Base-by-base conservation (phyloP, 176 grass and related monocot species). In the Chloris gayana region DNA sequence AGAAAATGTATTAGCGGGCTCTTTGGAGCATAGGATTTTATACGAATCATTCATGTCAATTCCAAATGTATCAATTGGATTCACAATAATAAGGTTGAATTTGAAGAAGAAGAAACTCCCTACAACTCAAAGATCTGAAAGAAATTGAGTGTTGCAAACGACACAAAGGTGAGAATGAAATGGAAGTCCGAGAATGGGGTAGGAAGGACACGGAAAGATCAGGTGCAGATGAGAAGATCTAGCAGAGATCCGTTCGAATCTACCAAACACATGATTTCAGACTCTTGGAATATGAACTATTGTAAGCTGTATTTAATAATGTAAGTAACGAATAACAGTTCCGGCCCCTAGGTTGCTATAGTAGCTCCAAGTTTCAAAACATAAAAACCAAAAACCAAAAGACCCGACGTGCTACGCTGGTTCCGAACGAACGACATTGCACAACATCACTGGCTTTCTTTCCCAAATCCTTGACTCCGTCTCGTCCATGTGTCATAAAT, bases 331-430 rank as follows among this genome's bases (percentile, higher is more conserved):
- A 84, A 77, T 12, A 66, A 72, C 50, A 44, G 35, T 17, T 18
- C 65, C 72, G 7, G 45, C 18, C 30, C 9, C 41, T 21, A 62
- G 9, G 38, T 42, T 51, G 72, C 62, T 72, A 77, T 72, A 72
- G 41, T 77, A 77, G 78, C 77, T 85, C 72, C 78, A 89, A 85
- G 87, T 85, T 85, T 89, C 83, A 60, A 89, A 81, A 82, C 70
- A 24, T 2, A 35, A 81, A 76, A 71, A 77, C 70, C 70, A 64
- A 81, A 81, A 73, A 63, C 56, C 68, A 49, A 72, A 82, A 73
- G 39, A 68, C 30, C 81, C 37, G 33, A 14, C 33, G 77, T 56
- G 60, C 81, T 65, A 61, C 81, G 0, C 29, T 29, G 26, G 69
- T 39, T 21, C n/a, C 64, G 18, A 73, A 54, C 21, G 54, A 85